Percentiles rank a stretch among this genome's conserved stretches.
These are phyloP conservation scores for Leccinum rimulosum DNA, from an alignment of 768 basidiomycete species.

Conservation along the genomic window DNA sequence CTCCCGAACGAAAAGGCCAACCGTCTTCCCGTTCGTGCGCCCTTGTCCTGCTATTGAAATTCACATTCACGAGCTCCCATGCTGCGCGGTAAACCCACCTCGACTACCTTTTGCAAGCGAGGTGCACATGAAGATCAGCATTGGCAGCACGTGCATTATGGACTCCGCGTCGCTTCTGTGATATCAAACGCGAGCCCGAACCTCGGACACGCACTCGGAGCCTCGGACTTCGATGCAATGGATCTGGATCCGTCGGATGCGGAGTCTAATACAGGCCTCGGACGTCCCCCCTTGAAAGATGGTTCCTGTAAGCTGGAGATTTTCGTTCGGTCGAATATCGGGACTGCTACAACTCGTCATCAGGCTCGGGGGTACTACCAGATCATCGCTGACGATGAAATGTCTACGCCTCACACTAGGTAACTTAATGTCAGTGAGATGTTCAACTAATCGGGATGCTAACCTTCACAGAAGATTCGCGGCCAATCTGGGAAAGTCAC, in stretches of 20 bases:
- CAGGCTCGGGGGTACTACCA: background rate
- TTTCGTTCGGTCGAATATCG: conserved; percentile 8
- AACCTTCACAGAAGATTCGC: background rate
- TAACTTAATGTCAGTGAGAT: background rate
- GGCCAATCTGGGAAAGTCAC: background rate
- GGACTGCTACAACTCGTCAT: conserved; percentile 8
- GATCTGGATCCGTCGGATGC: conserved; percentile 7
- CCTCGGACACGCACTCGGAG: background rate
- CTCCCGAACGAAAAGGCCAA: background rate
- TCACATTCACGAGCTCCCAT: background rate
- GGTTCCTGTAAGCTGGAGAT: conserved; percentile 3
- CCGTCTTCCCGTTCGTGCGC: background rate
- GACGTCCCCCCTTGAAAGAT: conserved; percentile 8
- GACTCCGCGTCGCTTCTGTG: background rate
- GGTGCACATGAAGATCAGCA: background rate
- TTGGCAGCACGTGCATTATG: background rate
- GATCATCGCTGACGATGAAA: background rate
- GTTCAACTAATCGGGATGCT: background rate
- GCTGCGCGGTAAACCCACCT: background rate
- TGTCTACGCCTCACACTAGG: background rate
- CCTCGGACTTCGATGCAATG: conserved; percentile 8
- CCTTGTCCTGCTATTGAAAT: background rate
- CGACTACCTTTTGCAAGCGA: background rate
- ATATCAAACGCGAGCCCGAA: background rate
- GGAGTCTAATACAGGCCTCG: conserved; percentile 1